Base-by-base conservation (phyloP, 192 early-diverging fungal species). In the Coemansia reversa region DNA sequence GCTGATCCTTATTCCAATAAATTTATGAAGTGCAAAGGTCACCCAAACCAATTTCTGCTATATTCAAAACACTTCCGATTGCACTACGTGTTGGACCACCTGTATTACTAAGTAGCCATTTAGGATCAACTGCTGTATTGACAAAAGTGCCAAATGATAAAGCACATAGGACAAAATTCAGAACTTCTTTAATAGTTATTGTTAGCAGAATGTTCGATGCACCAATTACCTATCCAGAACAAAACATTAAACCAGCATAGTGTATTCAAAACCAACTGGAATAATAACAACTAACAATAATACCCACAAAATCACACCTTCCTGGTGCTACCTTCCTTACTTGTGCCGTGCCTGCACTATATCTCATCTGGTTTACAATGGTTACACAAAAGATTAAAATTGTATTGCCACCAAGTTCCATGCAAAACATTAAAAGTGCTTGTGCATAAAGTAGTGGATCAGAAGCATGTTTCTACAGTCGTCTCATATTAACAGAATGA, bases 1-100 rank as follows among this genome's bases (percentile, higher is more conserved):
- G 73, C 35, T 62, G 58, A 48, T 75, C 73, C 73, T 70, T 65
- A 67, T 75, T 69, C 23, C 63, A 52, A 56, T 75, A 75, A 5
- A 65, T 69, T 23, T 65, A 75, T 56, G 73, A 75, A 0, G 67
- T 70, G 64, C 63, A 69, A 16, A 75, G 64, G 4, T 67, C 66
- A 49, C 67, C 66, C n/a, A 75, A 60, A 11, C 73, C 67, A 25
- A 67, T 63, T 19, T 30, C 56, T 48, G 62, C 66, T n/a, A 75
- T 67, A 30, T 69, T 75, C 59, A 75, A 66, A 14, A 63, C 73
- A 48, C 67, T 64, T 14, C 57, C 67, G 11, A 69, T 42, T 0
- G 67, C 73, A 51, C 59, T 62, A 24, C 67, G 58, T 1, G 67
- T 75, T 18, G 67, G 67, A 6, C 67, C 73, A 23, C 73, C 73